Conservation (phyloP, 306 rosid genomes). For the Argentina anserina region DNA sequence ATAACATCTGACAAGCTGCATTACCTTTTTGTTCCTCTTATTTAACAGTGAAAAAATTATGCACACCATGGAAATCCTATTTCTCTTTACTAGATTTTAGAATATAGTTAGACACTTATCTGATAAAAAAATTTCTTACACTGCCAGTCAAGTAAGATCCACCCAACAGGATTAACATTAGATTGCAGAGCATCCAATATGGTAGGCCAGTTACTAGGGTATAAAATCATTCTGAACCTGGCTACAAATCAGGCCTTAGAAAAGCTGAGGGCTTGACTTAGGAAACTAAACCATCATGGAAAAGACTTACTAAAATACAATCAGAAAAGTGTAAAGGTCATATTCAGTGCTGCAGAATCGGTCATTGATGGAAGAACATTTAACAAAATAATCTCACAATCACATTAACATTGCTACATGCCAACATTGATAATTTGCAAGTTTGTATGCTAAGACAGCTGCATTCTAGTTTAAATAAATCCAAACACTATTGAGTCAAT, state of each 20-base stretch:
- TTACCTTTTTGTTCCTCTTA: not conserved
- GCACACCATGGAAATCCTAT: not conserved
- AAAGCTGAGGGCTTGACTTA: not conserved
- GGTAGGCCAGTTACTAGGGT: not conserved
- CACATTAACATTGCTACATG: no score
- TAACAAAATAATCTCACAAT: not conserved
- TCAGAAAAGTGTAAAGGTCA: not conserved
- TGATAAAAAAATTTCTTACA: not conserved
- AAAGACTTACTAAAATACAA: not conserved
- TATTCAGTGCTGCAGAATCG: not conserved
- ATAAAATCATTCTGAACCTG: not conserved
- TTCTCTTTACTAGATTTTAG: not conserved
- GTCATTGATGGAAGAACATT: not conserved
- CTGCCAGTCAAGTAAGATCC: not conserved
- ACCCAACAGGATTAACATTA: not conserved
- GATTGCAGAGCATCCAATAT: not conserved
- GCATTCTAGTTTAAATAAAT: not conserved
- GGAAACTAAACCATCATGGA: not conserved
- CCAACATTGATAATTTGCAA: not conserved
- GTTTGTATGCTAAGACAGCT: not conserved
- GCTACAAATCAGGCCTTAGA: not conserved
- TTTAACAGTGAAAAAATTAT: not conserved
- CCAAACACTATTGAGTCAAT: no score
- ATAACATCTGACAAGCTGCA: conserved; percentile 2
- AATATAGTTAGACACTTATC: not conserved